Evolutionary conservation across 345 rosid genomes (phyloP).

Genomic region (Salix koriyanagi): DNA sequence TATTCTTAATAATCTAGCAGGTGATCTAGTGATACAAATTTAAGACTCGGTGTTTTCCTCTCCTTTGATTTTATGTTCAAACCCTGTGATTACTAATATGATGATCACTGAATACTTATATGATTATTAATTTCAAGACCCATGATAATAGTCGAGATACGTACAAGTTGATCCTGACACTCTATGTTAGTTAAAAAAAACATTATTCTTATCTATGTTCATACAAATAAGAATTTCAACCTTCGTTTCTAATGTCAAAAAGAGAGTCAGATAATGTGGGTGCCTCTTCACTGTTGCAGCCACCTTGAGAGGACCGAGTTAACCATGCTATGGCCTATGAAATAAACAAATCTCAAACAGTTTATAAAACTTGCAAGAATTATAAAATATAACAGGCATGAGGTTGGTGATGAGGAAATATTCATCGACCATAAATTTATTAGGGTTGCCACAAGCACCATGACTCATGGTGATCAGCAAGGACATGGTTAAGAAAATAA

Average conservation of each 20-base stretch:
- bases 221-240: background rate
- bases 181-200: no score
- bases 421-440: background rate
- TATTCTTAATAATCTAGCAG: no score
- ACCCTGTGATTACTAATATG: no score
- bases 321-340: background rate
- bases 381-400: background rate
- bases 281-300: background rate
- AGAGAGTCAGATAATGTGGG: background rate
- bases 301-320: background rate
- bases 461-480: conserved; percentile 12
- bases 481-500: background rate
- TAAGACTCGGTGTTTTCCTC: no score
- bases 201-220: background rate
- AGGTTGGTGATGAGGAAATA: background rate
- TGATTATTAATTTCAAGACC: no score
- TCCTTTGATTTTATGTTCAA: no score
- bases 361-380: no score
- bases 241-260: background rate
- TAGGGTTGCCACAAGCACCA: background rate
- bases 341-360: background rate
- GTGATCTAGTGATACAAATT: no score
- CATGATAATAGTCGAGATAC: no score
- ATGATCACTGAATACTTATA: no score
- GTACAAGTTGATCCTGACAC: rapidly evolving